These are phyloP conservation scores for Cymbopogon citratus DNA, from an alignment of 176 grass and related monocot genomes.

Conservation along the genomic window DNA sequence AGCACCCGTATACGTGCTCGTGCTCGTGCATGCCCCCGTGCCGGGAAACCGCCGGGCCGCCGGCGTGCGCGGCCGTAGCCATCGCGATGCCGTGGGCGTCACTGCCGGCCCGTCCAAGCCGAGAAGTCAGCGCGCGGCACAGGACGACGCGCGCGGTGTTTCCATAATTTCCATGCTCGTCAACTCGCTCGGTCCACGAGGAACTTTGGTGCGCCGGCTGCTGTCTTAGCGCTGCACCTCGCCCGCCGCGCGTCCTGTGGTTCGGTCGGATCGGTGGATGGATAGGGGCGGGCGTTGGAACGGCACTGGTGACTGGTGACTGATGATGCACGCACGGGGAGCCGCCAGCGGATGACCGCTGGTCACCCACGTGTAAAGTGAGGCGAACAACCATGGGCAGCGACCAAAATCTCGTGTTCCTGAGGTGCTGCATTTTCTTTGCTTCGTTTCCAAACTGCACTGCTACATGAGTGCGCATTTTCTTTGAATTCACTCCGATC, in stretches of 20 bases:
- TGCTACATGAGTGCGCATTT: background rate
- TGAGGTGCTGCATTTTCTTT: background rate
- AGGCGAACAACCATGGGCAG: background rate
- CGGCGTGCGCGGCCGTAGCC: no score
- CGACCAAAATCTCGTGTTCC: background rate
- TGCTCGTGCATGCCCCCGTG: background rate
- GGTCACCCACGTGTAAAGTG: conserved; percentile 3
- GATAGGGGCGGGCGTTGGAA: background rate
- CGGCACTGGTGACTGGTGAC: background rate
- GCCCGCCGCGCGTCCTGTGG: background rate
- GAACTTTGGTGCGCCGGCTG: background rate
- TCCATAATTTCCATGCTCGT: background rate
- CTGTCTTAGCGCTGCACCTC: background rate
- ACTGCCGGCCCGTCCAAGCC: background rate
- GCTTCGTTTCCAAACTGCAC: background rate
- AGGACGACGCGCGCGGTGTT: background rate
- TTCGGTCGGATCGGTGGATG: background rate
- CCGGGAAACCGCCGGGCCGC: conserved; percentile 28
- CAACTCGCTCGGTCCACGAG: background rate
- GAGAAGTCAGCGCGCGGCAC: background rate
- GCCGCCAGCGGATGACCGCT: background rate
- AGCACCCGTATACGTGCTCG: background rate
- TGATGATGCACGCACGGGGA: background rate
- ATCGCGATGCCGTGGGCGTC: background rate
- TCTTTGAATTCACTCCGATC: background rate